These are phyloP conservation scores for Pleomassaria siparia DNA, from an alignment of 2,329 filamentous ascomycete genomes.

Conservation along the genomic window DNA sequence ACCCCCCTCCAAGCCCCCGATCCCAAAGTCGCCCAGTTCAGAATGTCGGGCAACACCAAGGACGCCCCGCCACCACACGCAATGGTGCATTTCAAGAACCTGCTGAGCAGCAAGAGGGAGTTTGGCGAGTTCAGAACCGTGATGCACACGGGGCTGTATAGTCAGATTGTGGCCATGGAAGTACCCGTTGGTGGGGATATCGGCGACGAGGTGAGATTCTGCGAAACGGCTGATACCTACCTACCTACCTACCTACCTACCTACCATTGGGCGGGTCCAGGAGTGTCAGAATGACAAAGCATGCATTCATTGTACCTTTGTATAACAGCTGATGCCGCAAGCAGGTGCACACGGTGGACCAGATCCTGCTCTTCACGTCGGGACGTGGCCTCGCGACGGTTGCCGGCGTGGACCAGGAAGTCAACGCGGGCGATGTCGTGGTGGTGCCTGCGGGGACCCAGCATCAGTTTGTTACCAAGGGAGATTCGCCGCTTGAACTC, in stretches of 20 bases:
- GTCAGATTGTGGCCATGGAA: constrained; percentile 66
- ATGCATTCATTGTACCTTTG: too few relatives aligned
- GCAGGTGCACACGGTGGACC: constrained; percentile 60
- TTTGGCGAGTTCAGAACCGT: constrained; percentile 64
- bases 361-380: constrained; percentile 65
- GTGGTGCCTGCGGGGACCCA: constrained; percentile 66
- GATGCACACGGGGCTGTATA: constrained; percentile 63
- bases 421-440: constrained; percentile 60
- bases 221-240: too few relatives aligned
- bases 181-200: constrained; percentile 65
- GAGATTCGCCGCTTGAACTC: constrained; percentile 60
- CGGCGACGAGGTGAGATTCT: constrained; percentile 59
- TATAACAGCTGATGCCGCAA: neutral
- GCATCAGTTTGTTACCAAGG: constrained; percentile 66
- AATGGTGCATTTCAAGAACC: constrained; percentile 63
- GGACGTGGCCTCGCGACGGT: constrained; percentile 61
- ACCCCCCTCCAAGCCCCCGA: neutral
- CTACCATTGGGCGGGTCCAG: too few relatives aligned
- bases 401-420: constrained; percentile 58
- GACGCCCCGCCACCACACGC: constrained; percentile 41
- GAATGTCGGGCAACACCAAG: constrained; percentile 29
- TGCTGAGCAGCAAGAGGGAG: constrained; percentile 56
- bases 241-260: too few relatives aligned
- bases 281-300: too few relatives aligned
- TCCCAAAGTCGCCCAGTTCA: constrained; percentile 13